Evolutionary conservation across 1,284 basidiomycete genomes (phyloP), one percentile per base, ranked within the genome.

Genomic region (Ustilago shanxiensis): DNA sequence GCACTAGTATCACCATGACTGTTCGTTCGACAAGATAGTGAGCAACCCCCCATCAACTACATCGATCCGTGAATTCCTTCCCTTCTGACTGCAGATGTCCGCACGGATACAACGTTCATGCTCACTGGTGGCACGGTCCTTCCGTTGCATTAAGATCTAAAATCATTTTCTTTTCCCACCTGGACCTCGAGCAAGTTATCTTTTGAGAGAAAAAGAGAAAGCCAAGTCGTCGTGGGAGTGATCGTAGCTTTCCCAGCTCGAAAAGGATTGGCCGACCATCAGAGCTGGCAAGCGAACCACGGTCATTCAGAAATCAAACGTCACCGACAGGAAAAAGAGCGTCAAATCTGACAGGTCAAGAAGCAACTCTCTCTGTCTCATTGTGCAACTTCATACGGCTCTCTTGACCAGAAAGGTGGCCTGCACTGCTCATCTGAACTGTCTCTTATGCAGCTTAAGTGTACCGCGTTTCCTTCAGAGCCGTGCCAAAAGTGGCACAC

Each of bases 341-440:
- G 22, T n/a, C n/a, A n/a, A 47, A 20, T 22, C 20, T 24, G 22
- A 24, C n/a, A 47, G 37, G n/a, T n/a, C n/a, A n/a, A 16, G 11
- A n/a, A 16, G 14, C 8, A 20, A 47, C 44, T 20, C 20, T 14
- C 6, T 22, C 44, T 47, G n/a, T 47, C n/a, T 47, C 44, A 1
- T 14, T 47, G 44, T 49, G 47, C 47, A 49, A 49, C n/a, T n/a
- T 49, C 24, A n/a, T n/a, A n/a, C n/a, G 47, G 47, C 47, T 49
- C 47, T n/a, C 47, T 24, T 24, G 47, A 26, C 47, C 6, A 6
- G 6, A 24, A 49, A 28, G 47, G 24, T 44, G 14, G 11, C 7
- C 9, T 24, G 22, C 9, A 4, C 45, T 13, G 11, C 24, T 26
- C n/a, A n/a, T 8, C 24, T 47, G 7, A 47, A 7, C 9, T 22